Percentiles rank a stretch among this genome's conserved stretches.
These are phyloP conservation scores for Nakazawaea ambrosiae DNA, from an alignment of 805 yeast genomes.

Conservation along the genomic window DNA sequence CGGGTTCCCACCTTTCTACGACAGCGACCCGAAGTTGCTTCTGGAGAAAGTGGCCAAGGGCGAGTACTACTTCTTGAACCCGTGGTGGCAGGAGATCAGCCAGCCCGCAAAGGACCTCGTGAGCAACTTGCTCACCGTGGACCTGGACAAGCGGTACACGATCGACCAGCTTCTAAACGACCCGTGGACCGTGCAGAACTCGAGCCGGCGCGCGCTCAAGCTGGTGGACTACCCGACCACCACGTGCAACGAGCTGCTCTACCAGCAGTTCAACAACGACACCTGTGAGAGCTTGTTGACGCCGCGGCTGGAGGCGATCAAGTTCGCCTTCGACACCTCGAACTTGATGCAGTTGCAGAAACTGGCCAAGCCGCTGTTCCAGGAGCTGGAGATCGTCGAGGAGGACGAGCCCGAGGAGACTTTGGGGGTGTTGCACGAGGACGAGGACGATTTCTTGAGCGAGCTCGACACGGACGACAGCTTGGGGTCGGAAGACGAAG, in stretches of 20 bases:
- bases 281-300: conserved; percentile 20
- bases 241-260: conserved; percentile 21
- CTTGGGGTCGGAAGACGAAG: conserved; percentile 14
- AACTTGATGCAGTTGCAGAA: conserved; percentile 11
- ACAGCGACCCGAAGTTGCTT: conserved; percentile 54
- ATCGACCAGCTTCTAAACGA: conserved; percentile 61
- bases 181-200: conserved; percentile 48
- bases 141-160: conserved; percentile 62
- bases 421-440: not conserved
- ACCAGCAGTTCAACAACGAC: conserved; percentile 19
- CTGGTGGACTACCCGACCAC: conserved; percentile 25
- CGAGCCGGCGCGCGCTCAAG: conserved; percentile 1
- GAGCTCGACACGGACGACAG: conserved; percentile 5
- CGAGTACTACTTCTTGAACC: conserved; percentile 64
- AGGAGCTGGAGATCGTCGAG: conserved; percentile 8
- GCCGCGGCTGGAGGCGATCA: conserved; percentile 32
- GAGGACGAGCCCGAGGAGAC: conserved; percentile 11
- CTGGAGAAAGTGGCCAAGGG: conserved; percentile 67
- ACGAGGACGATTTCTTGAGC: not conserved
- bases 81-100: conserved; percentile 88
- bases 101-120: conserved; percentile 66
- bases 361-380: not conserved
- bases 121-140: conserved; percentile 55
- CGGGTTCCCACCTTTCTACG: conserved; percentile 74
- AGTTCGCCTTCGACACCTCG: conserved; percentile 29